Evolutionary conservation across 2,329 filamentous ascomycete species (phyloP).

Genomic region (Fusarium sp.): DNA sequence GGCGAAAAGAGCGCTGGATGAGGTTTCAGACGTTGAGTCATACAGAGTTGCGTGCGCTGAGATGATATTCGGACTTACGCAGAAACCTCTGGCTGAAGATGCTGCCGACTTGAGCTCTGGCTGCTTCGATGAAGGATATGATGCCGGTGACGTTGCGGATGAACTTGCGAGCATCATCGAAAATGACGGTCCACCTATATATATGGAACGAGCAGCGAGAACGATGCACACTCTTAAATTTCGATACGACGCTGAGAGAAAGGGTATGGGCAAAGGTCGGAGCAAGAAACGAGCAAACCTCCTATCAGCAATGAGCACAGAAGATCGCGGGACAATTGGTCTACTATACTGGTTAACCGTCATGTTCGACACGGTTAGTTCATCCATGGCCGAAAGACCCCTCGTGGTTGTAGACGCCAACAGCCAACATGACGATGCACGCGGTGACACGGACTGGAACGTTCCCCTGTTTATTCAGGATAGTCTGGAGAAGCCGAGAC

Average conservation of each 20-base stretch:
- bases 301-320: background rate
- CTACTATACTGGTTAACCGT: slow-evolving; percentile 70
- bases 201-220: slow-evolving; percentile 42
- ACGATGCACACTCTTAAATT: slow-evolving; percentile 46
- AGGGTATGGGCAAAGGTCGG: slow-evolving; percentile 19
- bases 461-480: slow-evolving; percentile 25
- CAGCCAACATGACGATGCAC: slow-evolving; percentile 51
- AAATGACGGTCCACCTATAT: slow-evolving; percentile 41
- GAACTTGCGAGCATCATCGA: slow-evolving; percentile 36
- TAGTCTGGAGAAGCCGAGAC: slow-evolving; percentile 17
- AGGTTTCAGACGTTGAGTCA: slow-evolving; percentile 54
- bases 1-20: slow-evolving; percentile 51
- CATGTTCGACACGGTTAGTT: slow-evolving; percentile 70
- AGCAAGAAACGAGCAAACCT: slow-evolving; percentile 9
- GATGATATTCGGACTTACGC: slow-evolving; percentile 56
- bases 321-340: slow-evolving; percentile 60
- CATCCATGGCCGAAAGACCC: slow-evolving; percentile 61
- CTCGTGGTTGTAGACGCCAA: slow-evolving; percentile 56
- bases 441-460: slow-evolving; percentile 16
- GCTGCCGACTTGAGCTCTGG: background rate
- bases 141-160: slow-evolving; percentile 6
- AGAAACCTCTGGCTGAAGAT: slow-evolving; percentile 43
- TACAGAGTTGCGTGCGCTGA: slow-evolving; percentile 56
- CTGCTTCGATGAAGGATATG: background rate
- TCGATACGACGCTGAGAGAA: slow-evolving; percentile 38